Percentiles rank a stretch among this genome's conserved stretches.
phyloP scores from a whole-genome alignment of 495 filamentous ascomycete species.

The Neurospora sp. region DNA sequence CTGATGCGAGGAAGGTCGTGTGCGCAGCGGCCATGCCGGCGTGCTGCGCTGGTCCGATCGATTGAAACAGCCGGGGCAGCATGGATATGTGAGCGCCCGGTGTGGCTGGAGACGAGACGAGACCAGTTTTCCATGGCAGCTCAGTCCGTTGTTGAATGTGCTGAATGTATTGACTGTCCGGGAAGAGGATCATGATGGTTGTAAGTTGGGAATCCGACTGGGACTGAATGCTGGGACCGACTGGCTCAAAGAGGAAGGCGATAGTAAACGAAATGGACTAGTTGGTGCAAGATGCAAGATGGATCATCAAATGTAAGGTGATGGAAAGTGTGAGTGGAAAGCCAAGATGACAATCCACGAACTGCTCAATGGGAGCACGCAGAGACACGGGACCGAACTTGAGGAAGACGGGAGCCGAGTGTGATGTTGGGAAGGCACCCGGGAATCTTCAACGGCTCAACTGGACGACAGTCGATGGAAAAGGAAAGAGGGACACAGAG shows the following conservation, averaged over 20 bases:
- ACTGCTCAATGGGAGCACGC: too few species aligned
- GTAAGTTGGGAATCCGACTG: background rate
- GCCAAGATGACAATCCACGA: background rate
- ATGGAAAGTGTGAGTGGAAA: background rate
- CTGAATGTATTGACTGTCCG: background rate
- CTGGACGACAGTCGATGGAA: background rate
- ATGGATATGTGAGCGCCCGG: conserved; percentile 2
- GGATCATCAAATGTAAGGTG: background rate
- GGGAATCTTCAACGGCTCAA: background rate
- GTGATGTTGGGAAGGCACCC: background rate
- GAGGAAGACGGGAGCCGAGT: background rate
- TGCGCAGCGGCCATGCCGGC: background rate
- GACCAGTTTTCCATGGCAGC: background rate
- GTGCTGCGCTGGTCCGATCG: background rate
- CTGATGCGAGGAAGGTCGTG: background rate
- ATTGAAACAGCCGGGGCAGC: conserved; percentile 3
- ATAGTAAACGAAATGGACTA: background rate
- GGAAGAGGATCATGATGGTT: background rate
- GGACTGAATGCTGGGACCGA: background rate
- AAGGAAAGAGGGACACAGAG: background rate
- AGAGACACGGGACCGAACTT: background rate
- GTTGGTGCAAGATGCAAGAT: background rate
- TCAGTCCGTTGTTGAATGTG: background rate
- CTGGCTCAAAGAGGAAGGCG: background rate
- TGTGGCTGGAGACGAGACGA: background rate